Evolutionary conservation across 352 stramenopile genomes (phyloP), one percentile per base, ranked within the genome.

Genomic region (Globisporangium irregulare): DNA sequence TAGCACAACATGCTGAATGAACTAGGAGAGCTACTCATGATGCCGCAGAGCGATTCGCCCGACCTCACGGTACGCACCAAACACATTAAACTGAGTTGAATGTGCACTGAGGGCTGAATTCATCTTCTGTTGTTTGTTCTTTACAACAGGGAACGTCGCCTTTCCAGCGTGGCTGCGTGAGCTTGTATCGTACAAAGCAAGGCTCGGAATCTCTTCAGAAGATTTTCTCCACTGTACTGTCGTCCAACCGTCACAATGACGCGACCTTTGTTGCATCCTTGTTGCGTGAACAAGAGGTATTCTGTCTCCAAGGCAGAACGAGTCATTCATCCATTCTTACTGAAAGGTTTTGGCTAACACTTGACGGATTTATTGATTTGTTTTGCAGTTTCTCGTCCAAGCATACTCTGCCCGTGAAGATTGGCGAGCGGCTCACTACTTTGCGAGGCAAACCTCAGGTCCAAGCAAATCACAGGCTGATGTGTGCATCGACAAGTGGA

Each of bases 241-340:
- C 59, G 2, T 59, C 50, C 1, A 71, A 78, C 18, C 72, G 73
- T 1, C 57, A 54, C 12, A 78, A 82, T 27, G 81, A 93, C 29
- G 78, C 76, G 1, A 69, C 87, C 15, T 91, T 89, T 61, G 57
- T 89, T 6, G 85, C 80, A 1, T 80, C 73, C 14, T 34, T 90
- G 10, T 56, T 88, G 25, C 75, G 83, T 10, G 76, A 87, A 27
- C 58, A 56, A 32, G 67, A 72, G 61, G 60, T 72, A 61, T 3
- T 20, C 41, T n/a, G 7, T 22, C 14, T 2, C 5, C 1, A 5
- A 20, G 15, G 41, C 41, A 50, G 15, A 10, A 50, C 4, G 6
- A n/a, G n/a, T 50, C 15, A n/a, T 50, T 20, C 15, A 50, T 22
- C 15, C 15, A 2, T 8, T n/a, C 27, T 41, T 18, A 10, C 25